Evolutionary conservation across 306 rosid genomes (phyloP), one percentile per base, ranked within the genome.

Genomic region (Cucumis hystrix): DNA sequence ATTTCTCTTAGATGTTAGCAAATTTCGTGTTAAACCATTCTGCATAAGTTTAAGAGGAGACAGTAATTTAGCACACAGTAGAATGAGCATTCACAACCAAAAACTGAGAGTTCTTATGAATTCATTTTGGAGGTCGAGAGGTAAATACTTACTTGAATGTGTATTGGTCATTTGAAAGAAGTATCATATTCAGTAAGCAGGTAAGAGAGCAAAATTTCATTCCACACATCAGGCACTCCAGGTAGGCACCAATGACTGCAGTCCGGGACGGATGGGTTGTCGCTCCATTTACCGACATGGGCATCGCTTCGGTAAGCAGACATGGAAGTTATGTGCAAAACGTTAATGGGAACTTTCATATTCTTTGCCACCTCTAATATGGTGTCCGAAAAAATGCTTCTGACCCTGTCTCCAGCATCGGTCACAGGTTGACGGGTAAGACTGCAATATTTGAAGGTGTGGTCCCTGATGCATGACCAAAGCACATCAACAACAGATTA

Each of bases 231-330:
- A 86, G 99, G 99, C 77, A 95, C 98, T 54, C 98, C 98, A 1
- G 98, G 98, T 8, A 92, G 89, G 81, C 97, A 95, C 98, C 98
- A 95, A 81, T 95, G 99, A 88, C 97, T 95, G 79, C 99, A 95
- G 74, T 95, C 97, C 8, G 91, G 87, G 10, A 92, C 89, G 4
- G 92, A 87, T 14, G 99, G 96, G 41, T 90, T 84, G 71, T 87
- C 91, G 68, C 92, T 88, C 93, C 97, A 92, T 21, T 80, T 69
- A 7, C 99, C 97, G 28, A 89, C 97, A 45, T 92, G 97, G 6
- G 92, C 99, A 78, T 95, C 97, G 2, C 93, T 87, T 49, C 99
- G 86, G 74, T 83, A 87, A 52, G 97, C 89, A 63, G 81, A 88
- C 96, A 95, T 87, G 14, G 86, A 89, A 10, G 99, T 95, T 20